A percentile compares a stretch with the other conserved stretches of the same genome.
Conservation (phyloP, 2,329 filamentous ascomycete species). For the Apiospora hydei region DNA sequence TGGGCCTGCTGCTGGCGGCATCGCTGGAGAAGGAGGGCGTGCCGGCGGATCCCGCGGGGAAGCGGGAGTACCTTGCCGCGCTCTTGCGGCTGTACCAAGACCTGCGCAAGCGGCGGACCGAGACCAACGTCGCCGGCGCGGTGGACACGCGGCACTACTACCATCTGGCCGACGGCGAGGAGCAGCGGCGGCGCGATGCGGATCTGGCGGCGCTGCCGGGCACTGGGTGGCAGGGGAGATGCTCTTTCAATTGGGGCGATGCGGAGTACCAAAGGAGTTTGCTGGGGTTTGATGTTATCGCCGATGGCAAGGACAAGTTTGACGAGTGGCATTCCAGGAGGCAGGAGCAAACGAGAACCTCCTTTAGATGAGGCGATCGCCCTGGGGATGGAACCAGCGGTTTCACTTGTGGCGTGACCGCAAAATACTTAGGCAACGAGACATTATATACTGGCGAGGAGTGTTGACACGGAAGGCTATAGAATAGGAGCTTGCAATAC, state of each 20-base stretch:
- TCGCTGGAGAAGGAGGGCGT: not conserved
- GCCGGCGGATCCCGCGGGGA: not conserved
- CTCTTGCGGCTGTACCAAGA: not conserved
- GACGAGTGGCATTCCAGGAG: not conserved
- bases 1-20: constrained; percentile 39
- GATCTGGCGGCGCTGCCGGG: not conserved
- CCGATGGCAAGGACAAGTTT: constrained; percentile 5
- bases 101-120: constrained; percentile 18
- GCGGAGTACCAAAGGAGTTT: not conserved
- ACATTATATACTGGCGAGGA: no score
- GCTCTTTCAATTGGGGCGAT: constrained; percentile 1
- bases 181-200: constrained; percentile 14
- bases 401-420: no score
- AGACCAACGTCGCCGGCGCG: constrained; percentile 6
- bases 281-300: not conserved
- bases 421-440: no score
- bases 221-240: not conserved
- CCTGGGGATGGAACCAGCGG: no score
- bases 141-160: not conserved
- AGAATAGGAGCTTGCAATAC: not conserved
- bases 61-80: not conserved
- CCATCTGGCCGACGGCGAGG: constrained; percentile 17
- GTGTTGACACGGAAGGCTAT: not conserved
- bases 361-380: not conserved
- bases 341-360: not conserved